phyloP scores from a whole-genome alignment of 371 early-diverging fungal genomes.

The Phascolomyces articulosus region DNA sequence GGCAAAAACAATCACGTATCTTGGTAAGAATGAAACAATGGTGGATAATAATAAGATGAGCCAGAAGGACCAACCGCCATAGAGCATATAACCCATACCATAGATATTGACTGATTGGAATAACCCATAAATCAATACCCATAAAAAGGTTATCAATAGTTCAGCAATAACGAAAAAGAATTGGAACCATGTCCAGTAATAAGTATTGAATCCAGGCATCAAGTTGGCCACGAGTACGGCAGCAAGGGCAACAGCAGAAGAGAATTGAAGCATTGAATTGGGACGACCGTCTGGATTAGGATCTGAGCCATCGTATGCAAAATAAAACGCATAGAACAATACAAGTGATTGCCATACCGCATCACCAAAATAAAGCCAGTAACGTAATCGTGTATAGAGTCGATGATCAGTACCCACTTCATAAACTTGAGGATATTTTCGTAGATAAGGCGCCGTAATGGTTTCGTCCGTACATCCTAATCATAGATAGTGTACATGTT shows the following conservation, averaged over 20 bases:
- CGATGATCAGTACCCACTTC: conserved; percentile 62
- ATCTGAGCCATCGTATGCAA: conserved; percentile 36
- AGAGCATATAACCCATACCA: conserved; percentile 63
- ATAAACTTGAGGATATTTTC: conserved; percentile 70
- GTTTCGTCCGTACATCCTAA: conserved; percentile 66
- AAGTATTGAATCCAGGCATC: conserved; percentile 72
- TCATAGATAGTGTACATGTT: no score
- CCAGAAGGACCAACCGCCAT: conserved; percentile 74
- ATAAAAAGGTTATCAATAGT: conserved; percentile 50
- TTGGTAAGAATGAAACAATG: conserved; percentile 65
- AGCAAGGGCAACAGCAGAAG: conserved; percentile 63
- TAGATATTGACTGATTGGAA: conserved; percentile 57
- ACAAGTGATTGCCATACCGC: conserved; percentile 75
- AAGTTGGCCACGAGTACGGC: conserved; percentile 74
- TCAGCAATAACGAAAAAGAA: conserved; percentile 50
- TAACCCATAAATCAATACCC: conserved; percentile 62
- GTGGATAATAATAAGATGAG: conserved; percentile 60
- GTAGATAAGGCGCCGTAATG: conserved; percentile 55
- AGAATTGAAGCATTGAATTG: conserved; percentile 53
- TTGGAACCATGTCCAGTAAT: conserved; percentile 78
- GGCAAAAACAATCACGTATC: conserved; percentile 62
- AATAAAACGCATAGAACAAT: conserved; percentile 64
- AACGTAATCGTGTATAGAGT: conserved; percentile 61
- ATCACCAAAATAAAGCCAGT: conserved; percentile 69
- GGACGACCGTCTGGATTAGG: conserved; percentile 46